Evolutionary conservation across 1,284 basidiomycete genomes (phyloP).

Genomic region (Lentinula novae-zelandiae): DNA sequence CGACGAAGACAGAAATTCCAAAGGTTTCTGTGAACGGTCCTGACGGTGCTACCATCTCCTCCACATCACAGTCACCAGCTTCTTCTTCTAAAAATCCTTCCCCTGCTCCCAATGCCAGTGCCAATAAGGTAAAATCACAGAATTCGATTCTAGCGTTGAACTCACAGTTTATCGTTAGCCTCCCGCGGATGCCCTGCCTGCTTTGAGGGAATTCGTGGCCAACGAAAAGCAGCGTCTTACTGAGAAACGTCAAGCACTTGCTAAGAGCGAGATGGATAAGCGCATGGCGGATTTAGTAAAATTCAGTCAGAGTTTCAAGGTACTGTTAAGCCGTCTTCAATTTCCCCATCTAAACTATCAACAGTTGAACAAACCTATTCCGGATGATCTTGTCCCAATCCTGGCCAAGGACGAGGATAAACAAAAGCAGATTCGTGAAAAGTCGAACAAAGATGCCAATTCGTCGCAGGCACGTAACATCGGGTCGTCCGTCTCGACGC

Average conservation of each 20-base stretch:
- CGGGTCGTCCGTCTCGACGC: constrained; percentile 33
- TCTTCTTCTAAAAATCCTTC: constrained; percentile 55
- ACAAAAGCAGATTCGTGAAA: constrained; percentile 80
- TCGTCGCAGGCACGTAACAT: constrained; percentile 65
- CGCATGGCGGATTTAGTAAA: constrained; percentile 88
- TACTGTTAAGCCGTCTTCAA: constrained; percentile 24
- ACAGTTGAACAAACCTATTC: constrained; percentile 90
- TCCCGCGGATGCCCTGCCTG: constrained; percentile 66
- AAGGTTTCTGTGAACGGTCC: constrained; percentile 71
- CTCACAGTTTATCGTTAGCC: constrained; percentile 34
- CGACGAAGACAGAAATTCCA: constrained; percentile 50
- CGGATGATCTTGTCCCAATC: constrained; percentile 91
- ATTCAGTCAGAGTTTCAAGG: constrained; percentile 94
- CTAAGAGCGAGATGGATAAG: constrained; percentile 92
- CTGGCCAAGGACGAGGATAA: constrained; percentile 88
- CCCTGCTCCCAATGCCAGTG: constrained; percentile 43
- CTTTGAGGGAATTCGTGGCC: constrained; percentile 88
- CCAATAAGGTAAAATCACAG: constrained; percentile 31
- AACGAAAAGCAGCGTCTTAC: constrained; percentile 85
- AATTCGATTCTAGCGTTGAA: constrained; percentile 3
- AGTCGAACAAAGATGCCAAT: constrained; percentile 63
- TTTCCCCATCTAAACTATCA: constrained; percentile 3
- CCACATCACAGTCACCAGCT: constrained; percentile 34
- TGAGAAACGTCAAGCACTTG: constrained; percentile 86
- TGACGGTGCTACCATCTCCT: constrained; percentile 46